Percentiles rank a stretch among this genome's conserved stretches.
Evolutionary conservation across 2,329 filamentous ascomycete species (phyloP).

Genomic region (Endoconidiophora polonica): DNA sequence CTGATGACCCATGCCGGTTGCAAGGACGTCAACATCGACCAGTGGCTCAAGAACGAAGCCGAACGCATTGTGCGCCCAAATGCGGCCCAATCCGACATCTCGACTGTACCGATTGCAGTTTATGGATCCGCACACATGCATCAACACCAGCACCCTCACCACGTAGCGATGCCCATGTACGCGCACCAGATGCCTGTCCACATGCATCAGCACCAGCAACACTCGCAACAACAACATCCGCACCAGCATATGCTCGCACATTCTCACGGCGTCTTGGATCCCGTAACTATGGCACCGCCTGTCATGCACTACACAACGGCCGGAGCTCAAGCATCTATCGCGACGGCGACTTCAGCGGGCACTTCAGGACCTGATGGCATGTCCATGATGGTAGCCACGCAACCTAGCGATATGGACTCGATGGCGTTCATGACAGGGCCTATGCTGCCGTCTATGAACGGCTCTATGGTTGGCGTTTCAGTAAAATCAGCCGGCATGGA

Average conservation of each 20-base stretch:
- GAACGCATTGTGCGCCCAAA: conserved; percentile 27
- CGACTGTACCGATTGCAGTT: not conserved
- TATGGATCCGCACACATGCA: not conserved
- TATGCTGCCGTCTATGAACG: no score
- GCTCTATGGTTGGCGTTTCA: not conserved
- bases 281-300: not conserved
- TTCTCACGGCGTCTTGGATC: not conserved
- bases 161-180: not conserved
- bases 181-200: conserved; percentile 7
- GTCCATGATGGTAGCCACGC: not conserved
- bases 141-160: not conserved
- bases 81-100: not conserved
- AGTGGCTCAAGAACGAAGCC: conserved; percentile 37
- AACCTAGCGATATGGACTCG: not conserved
- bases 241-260: no score
- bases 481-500: not conserved
- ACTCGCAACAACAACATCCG: not conserved
- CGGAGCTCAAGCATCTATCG: no score
- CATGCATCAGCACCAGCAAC: not conserved
- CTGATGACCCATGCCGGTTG: conserved; percentile 37
- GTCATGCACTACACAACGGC: not conserved
- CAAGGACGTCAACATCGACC: conserved; percentile 34
- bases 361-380: not conserved
- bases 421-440: no score
- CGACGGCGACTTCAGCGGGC: not conserved